Evolutionary conservation across 345 rosid genomes (phyloP).

Genomic region (Nasturtium officinale): DNA sequence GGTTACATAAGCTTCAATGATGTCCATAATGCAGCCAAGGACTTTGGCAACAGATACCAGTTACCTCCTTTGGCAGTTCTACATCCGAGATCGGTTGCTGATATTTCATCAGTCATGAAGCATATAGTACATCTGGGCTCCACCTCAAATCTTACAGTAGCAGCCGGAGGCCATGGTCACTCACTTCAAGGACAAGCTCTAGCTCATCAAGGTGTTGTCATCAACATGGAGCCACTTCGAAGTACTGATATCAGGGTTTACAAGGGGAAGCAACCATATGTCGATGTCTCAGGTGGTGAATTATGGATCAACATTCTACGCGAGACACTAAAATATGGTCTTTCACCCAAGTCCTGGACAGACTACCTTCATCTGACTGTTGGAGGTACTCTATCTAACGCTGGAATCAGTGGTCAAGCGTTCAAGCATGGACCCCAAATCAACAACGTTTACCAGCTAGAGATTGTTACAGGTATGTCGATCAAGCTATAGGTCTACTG

Average conservation of each 20-base stretch:
- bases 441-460: conserved; percentile 75
- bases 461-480: conserved; percentile 79
- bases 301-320: conserved; percentile 83
- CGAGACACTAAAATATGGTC: conserved; percentile 75
- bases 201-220: conserved; percentile 77
- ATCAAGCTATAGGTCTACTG: conserved; percentile 33
- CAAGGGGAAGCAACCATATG: conserved; percentile 57
- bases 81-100: conserved; percentile 80
- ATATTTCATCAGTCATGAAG: conserved; percentile 64
- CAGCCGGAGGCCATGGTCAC: conserved; percentile 96
- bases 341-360: conserved; percentile 94
- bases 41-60: conserved; percentile 77
- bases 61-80: conserved; percentile 71
- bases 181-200: conserved; percentile 94
- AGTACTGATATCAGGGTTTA: conserved; percentile 49
- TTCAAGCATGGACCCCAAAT: conserved; percentile 91
- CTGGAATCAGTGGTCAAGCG: conserved; percentile 96
- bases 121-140: conserved; percentile 62
- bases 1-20: conserved; percentile 66
- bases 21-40: conserved; percentile 67
- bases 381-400: conserved; percentile 92
- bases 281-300: conserved; percentile 91
- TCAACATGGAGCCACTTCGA: conserved; percentile 77
- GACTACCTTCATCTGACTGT: conserved; percentile 92
- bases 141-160: conserved; percentile 68